Evolutionary conservation across 352 stramenopile species (phyloP), one percentile per base, ranked within the genome.

Genomic region (Phytophthora ohioensis): DNA sequence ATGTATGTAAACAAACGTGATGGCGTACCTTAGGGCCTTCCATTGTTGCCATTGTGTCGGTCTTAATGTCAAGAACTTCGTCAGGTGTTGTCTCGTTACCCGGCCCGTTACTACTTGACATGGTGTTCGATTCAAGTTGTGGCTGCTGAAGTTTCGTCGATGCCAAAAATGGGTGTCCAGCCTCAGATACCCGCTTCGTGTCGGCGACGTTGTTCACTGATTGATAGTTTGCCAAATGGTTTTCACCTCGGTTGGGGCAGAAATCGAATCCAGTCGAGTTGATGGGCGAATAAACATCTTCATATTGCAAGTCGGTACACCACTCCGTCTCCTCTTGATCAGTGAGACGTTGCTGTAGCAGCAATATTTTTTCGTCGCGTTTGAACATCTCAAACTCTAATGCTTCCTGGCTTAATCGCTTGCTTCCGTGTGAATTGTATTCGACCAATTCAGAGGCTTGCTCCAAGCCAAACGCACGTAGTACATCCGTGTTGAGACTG

Each of bases 331-430:
- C 34, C 11, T 70, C 51, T 58, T 63, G 56, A 11, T 64, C 12
- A 4, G 62, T 36, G n/a, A 78, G 31, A 21, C 17, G 56, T 32
- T 72, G 49, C 15, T 78, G 58, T 15, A 80, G 42, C 27, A 77
- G 27, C 30, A 75, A 15, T 35, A 75, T 58, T 31, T 67, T 72
- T 58, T 80, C 73, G 45, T 78, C 52, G 51, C 49, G 61, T 27
- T 65, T 72, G 17, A 35, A 42, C 9, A 75, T n/a, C 47, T 80
- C 69, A 21, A 80, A 55, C n/a, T 73, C 35, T 0, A 68, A 15
- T n/a, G 21, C 3, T 36, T 65, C 15, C 30, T 51, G 17, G 9
- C 27, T 47, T 5, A 47, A 13, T 13, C 15, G 17, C 12, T 32
- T 57, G 43, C 11, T 59, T 27, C 21, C 21, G 21, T 27, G 21